Base-by-base conservation (phyloP, 257 asterid genomes). In the Scutellaria barbata region DNA sequence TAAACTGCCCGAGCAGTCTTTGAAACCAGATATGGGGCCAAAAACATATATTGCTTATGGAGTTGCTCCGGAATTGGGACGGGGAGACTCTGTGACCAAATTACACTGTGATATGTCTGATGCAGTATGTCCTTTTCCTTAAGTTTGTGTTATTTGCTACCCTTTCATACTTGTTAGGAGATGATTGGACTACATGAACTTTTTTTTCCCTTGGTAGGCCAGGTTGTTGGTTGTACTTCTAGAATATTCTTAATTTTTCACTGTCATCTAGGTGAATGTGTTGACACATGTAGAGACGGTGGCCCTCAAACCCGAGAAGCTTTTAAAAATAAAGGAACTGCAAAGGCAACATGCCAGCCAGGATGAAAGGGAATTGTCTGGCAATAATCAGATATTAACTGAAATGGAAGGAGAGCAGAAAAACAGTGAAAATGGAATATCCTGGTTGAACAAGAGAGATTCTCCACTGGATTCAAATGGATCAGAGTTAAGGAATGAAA, bases 1-100 rank as follows among this genome's bases (percentile, higher is more conserved):
- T 47, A 91, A 89, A 71, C 81, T 94, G 46, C 95, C 96, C 0
- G 0, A 50, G 5, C 6, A 59, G 6, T 80, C 83, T 62, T 74
- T 84, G 74, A 89, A 87, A 80, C 97, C 97, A 12, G 97, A 91
- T 80, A 50, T 94, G 90, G 98, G 98, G 33, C 98, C 98, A 60
- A 91, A 94, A 85, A 88, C 97, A 63, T 90, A 89, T 69, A 94
- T 94, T 73, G 98, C 97, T 37, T 94, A 94, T 76, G 98, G 97
- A 70, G 53, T 85, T 73, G 72, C 88, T 59, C 87, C 80, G 58
- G 98, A 94, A 77, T 75, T 94, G 61, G 96, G 96, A 48, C 89
- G 97, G 37, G 97, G 95, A 53, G 98, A 94, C 80, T 94, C 98
- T 77, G 97, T 93, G 6, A 89, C 96, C 46, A 93, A 88, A 76